Conservation (phyloP, 495 filamentous ascomycete species). For the Lophium mytilinum region DNA sequence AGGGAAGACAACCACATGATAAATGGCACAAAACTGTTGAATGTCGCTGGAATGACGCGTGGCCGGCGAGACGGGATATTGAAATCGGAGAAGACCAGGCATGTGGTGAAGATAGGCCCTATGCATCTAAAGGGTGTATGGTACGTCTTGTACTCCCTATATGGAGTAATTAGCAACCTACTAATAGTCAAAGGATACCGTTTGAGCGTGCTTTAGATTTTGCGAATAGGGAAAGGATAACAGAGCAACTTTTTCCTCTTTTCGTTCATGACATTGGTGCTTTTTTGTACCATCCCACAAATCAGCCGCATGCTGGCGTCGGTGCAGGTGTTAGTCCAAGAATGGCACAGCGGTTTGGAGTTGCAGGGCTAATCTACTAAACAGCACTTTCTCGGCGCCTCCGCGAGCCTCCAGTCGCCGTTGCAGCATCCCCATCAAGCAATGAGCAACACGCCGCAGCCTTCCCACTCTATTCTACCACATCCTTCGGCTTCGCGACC, state of each 20-base stretch:
- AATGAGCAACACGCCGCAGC: constrained; percentile 62
- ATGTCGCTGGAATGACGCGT: constrained; percentile 96
- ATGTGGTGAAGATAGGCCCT: constrained; percentile 97
- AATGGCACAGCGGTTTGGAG: constrained; percentile 79
- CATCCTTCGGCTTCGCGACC: constrained; percentile 61
- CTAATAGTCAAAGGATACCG: constrained; percentile 94
- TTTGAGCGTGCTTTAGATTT: constrained; percentile 95
- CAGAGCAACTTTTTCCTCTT: constrained; percentile 85
- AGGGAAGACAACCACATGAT: constrained; percentile 98
- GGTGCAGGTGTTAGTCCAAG: constrained; percentile 49
- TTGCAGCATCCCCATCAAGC: constrained; percentile 71
- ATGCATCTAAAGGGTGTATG: constrained; percentile 99
- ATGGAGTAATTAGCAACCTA: no score
- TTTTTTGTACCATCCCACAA: constrained; percentile 88
- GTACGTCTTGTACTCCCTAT: constrained; percentile 42
- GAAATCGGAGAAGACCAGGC: constrained; percentile 93
- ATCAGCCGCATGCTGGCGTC: constrained; percentile 58
- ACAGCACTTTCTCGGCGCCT: constrained; percentile 37
- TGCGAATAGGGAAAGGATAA: constrained; percentile 99
- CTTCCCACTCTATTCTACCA: constrained; percentile 63
- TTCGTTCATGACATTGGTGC: constrained; percentile 98
- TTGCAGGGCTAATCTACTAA: constrained; percentile 44
- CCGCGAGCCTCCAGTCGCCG: constrained; percentile 44
- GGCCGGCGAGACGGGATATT: constrained; percentile 92
- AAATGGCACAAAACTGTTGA: constrained; percentile 93